Evolutionary conservation across 306 rosid species (phyloP), one percentile per base, ranked within the genome.

Genomic region (Lotus japonicus): DNA sequence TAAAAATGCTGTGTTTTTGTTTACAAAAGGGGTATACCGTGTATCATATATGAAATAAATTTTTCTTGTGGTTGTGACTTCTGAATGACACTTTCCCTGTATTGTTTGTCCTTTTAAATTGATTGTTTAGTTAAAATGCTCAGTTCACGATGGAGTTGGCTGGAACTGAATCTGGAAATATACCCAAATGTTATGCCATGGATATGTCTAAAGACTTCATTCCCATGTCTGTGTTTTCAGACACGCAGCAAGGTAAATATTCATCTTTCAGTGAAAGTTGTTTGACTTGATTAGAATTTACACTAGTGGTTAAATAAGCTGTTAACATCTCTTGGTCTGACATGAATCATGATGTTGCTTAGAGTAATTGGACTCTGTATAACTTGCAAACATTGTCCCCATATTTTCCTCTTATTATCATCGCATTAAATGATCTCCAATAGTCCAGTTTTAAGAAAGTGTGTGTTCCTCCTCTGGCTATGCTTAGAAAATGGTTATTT

Each of bases 111-210:
- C 13, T 46, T 44, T 68, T 53, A 28, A 66, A 77, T 68, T 76
- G 61, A 73, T 70, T 56, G 62, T 70, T 65, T 63, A 46, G 59
- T 82, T 72, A 26, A 65, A 80, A 76, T 79, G 39, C 54, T 65
- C 82, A 89, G 96, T 92, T 89, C 73, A 84, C 96, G 21, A 86
- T 92, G 96, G 95, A 89, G 86, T 81, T 92, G 88, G 89, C 95
- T 73, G 88, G 65, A 54, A 58, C 84, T 46, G 86, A 89, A 74
- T 77, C 83, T 66, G 92, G 84, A 68, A 66, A 87, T 79, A 28
- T 69, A 54, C 84, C 91, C 58, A 79, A 28, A 82, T 70, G 75
- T 71, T 92, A 70, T 77, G 73, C 79, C 12, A 66, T 92, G 96
- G 92, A 87, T 73, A 84, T 86, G 89, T 81, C 83, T 26, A 83